Evolutionary conservation across 2,329 filamentous ascomycete genomes (phyloP), one percentile per base, ranked within the genome.

Genomic region (Dothideomycetes sp.): DNA sequence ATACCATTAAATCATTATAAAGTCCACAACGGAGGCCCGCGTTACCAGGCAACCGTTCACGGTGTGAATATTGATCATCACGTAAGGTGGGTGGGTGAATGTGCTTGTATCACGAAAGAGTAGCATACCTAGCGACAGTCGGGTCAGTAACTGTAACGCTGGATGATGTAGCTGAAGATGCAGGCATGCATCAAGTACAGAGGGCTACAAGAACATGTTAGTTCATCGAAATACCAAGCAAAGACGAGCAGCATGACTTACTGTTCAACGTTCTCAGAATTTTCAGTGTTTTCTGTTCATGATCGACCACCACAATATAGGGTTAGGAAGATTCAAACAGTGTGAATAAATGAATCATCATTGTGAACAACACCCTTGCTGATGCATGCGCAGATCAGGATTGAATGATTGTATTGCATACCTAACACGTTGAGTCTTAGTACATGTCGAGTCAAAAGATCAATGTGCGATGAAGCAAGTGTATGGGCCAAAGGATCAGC

Each of bases 341-440:
- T 78, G 75, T 79, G 75, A 79, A 79, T 79, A 78, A 40, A 67
- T 68, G 57, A 64, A 71, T 78, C 74, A 79, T 79, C 75, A 78
- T 77, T 53, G 37, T 40, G 37, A 31, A 32, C 27, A 40, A 40
- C 27, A 29, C 37, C 20, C 36, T 27, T 28, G 36, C 29, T 27
- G 37, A 16, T 40, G 20, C n/a, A 28, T 40, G 22, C 22, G 22
- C 4, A 5, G 28, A 33, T 15, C 36, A 15, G 34, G 5, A 33
- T 40, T 44, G 44, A n/a, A 22, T 17, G 19, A 27, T 27, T 27
- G 55, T 49, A 49, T 50, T 41, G 33, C 39, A 39, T 20, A 18
- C 23, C 25, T 33, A 31, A 45, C 49, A 51, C 47, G 53, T 47
- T 42, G 33, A 42, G 20, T 41, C 30, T 44, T 39, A 29, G 33